phyloP scores from a whole-genome alignment of 306 rosid genomes.

The Sphenostylis stenocarpa region DNA sequence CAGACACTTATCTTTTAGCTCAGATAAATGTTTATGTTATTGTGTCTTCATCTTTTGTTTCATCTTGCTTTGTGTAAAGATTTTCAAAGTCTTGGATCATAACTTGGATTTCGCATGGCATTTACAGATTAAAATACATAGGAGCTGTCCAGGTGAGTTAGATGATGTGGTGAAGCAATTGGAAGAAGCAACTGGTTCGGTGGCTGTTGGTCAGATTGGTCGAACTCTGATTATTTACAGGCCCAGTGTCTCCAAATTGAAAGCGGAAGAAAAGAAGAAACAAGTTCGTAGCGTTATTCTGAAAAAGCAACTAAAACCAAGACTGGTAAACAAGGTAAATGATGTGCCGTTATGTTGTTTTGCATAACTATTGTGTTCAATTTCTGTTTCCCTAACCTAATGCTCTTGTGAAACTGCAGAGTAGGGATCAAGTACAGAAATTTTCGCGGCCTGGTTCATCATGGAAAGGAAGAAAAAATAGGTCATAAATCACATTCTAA shows the following conservation, averaged over 20 bases:
- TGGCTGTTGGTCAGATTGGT: slow-evolving; percentile 73
- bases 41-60: background rate
- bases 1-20: background rate
- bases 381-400: slow-evolving; percentile 15
- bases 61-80: background rate
- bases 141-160: slow-evolving; percentile 84
- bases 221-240: slow-evolving; percentile 73
- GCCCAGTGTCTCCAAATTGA: slow-evolving; percentile 83
- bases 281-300: slow-evolving; percentile 42
- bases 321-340: slow-evolving; percentile 36
- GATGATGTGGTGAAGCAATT: slow-evolving; percentile 70
- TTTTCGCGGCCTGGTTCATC: slow-evolving; percentile 49
- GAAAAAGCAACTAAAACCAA: slow-evolving; percentile 43
- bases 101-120: slow-evolving; percentile 12
- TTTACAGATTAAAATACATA: slow-evolving; percentile 77
- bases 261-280: slow-evolving; percentile 83
- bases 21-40: background rate
- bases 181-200: slow-evolving; percentile 73
- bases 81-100: slow-evolving; percentile 1
- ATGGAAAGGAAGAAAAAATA: slow-evolving; percentile 47
- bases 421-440: slow-evolving; percentile 37
- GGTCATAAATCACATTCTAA: slow-evolving; percentile 30
- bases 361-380: background rate
- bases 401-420: slow-evolving; percentile 43
- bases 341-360: background rate